phyloP scores from a whole-genome alignment of 164 flowering plant genomes.

The Piper longum region DNA sequence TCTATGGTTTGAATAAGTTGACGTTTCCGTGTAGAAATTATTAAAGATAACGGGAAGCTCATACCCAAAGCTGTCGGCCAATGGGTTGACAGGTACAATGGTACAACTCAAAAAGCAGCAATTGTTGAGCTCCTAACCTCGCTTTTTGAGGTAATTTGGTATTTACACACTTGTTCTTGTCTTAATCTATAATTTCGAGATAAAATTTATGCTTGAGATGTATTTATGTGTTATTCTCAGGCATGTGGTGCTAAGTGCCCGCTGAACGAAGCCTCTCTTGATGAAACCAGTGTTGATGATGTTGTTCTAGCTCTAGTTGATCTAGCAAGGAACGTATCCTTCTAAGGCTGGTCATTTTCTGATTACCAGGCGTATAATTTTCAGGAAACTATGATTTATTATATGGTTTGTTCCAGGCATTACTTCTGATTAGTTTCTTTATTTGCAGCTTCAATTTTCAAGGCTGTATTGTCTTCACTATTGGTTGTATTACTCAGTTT shows the following conservation, averaged over 20 bases:
- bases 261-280: slow-evolving; percentile 47
- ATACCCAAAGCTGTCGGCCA: slow-evolving; percentile 59
- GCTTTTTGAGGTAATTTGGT: slow-evolving; percentile 71
- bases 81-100: slow-evolving; percentile 83
- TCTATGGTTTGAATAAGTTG: not conserved
- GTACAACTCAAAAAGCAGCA: slow-evolving; percentile 49
- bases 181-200: not conserved
- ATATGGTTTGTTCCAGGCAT: not conserved
- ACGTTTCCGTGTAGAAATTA: slow-evolving; percentile 34
- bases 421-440: not conserved
- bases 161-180: not conserved
- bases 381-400: not conserved
- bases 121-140: slow-evolving; percentile 62
- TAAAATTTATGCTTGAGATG: slow-evolving; percentile 2
- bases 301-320: slow-evolving; percentile 84
- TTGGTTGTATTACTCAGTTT: not conserved
- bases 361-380: not conserved
- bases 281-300: slow-evolving; percentile 85
- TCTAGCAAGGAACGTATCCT: slow-evolving; percentile 65
- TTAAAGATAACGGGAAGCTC: slow-evolving; percentile 61
- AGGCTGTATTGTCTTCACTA: not conserved
- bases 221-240: slow-evolving; percentile 22
- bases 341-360: not conserved
- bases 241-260: slow-evolving; percentile 79
- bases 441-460: not conserved